These are phyloP conservation scores for Lachnellula suecica DNA, from an alignment of 2,329 filamentous ascomycete genomes.

Conservation along the genomic window DNA sequence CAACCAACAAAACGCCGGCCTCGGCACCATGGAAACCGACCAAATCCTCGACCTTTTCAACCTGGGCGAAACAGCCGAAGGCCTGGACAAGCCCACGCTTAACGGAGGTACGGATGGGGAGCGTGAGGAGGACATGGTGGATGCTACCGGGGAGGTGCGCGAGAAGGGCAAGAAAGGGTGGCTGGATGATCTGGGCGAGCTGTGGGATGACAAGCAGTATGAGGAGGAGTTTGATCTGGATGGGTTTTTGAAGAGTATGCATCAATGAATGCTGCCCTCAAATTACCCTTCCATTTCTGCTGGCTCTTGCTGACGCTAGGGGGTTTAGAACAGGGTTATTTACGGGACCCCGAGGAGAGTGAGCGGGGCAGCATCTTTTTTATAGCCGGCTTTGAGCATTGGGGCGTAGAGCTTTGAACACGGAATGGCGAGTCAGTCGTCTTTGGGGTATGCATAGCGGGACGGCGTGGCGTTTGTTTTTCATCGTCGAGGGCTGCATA, in stretches of 20 bases:
- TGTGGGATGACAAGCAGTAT: constrained; percentile 98
- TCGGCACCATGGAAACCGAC: constrained; percentile 94
- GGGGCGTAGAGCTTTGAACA: not conserved
- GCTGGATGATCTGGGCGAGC: constrained; percentile 89
- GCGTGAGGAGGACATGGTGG: constrained; percentile 83
- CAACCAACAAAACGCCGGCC: constrained; percentile 95
- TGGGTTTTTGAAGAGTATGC: constrained; percentile 94
- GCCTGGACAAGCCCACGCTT: constrained; percentile 56
- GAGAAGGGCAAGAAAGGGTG: constrained; percentile 97
- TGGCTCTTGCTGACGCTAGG: not conserved
- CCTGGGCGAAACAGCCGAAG: constrained; percentile 74
- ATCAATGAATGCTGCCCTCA: constrained; percentile 32
- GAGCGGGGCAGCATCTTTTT: too few species aligned
- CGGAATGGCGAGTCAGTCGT: too few species aligned
- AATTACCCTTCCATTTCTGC: not conserved
- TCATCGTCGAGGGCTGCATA: not conserved
- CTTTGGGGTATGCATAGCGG: not conserved
- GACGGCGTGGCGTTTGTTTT: not conserved
- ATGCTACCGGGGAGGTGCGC: constrained; percentile 87
- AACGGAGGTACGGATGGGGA: constrained; percentile 55
- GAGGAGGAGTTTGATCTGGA: constrained; percentile 97
- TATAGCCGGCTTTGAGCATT: not conserved
- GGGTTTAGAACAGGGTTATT: not conserved
- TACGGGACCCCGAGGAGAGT: not conserved
- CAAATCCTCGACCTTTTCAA: constrained; percentile 97